phyloP scores from a whole-genome alignment of 164 flowering plant species.

The Magnolia officinalis region DNA sequence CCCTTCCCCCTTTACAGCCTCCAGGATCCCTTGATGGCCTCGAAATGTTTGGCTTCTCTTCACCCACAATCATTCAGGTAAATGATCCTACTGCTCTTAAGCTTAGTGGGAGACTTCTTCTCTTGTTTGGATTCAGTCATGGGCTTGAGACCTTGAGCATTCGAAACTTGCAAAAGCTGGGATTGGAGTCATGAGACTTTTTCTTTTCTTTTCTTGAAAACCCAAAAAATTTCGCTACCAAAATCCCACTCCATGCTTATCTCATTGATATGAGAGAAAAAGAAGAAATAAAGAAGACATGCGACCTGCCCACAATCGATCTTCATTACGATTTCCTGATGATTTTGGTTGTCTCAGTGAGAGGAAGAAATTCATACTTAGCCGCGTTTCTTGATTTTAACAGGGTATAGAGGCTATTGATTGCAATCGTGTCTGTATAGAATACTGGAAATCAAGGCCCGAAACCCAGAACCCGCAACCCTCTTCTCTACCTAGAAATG shows the following conservation, averaged over 20 bases:
- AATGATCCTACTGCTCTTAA: background rate
- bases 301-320: background rate
- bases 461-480: conserved; percentile 29
- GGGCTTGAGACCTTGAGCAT: background rate
- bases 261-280: too few species aligned
- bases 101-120: background rate
- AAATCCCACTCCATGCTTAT: too few species aligned
- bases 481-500: conserved; percentile 17
- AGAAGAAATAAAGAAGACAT: too few species aligned
- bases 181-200: too few species aligned
- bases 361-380: background rate
- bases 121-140: background rate
- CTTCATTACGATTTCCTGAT: background rate
- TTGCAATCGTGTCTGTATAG: conserved; percentile 46
- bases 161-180: too few species aligned
- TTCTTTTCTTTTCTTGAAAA: too few species aligned
- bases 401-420: conserved; percentile 55
- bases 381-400: background rate
- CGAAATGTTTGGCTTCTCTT: conserved; percentile 94
- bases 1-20: conserved; percentile 86
- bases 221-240: too few species aligned
- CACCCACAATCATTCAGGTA: conserved; percentile 88
- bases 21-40: conserved; percentile 89
- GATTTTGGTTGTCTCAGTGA: background rate
- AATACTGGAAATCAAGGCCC: conserved; percentile 76